Evolutionary conservation across 805 yeast species (phyloP).

Genomic region (Candida methanosorbosa): DNA sequence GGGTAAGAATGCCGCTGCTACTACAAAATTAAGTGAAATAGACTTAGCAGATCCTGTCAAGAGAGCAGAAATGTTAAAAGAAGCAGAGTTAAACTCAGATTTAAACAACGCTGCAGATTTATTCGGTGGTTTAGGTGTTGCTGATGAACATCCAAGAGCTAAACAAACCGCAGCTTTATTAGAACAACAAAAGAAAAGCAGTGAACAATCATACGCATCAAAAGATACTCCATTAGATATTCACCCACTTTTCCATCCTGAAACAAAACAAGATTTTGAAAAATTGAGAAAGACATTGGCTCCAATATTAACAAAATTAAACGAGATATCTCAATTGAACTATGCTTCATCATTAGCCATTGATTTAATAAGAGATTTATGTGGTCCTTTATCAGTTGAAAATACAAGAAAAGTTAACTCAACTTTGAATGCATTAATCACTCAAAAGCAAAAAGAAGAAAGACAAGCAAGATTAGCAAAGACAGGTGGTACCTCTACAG

Average conservation of each 20-base stretch:
- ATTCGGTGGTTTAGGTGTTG: constrained; percentile 64
- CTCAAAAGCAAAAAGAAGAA: constrained; percentile 84
- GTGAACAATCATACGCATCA: constrained; percentile 31
- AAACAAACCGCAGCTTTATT: constrained; percentile 27
- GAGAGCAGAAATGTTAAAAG: constrained; percentile 62
- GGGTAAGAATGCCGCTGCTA: constrained; percentile 32
- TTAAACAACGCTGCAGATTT: constrained; percentile 88
- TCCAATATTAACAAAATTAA: constrained; percentile 50
- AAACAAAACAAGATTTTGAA: constrained; percentile 70
- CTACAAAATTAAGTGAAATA: constrained; percentile 40
- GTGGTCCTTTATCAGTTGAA: constrained; percentile 75
- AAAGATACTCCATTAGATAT: constrained; percentile 58
- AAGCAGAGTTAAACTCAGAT: constrained; percentile 81
- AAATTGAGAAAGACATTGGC: constrained; percentile 66
- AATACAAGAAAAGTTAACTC: constrained; percentile 78
- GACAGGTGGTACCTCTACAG: constrained; percentile 78
- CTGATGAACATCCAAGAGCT: constrained; percentile 49
- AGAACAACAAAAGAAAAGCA: constrained; percentile 37
- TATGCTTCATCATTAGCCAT: constrained; percentile 72
- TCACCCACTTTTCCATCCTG: constrained; percentile 82
- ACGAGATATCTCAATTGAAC: constrained; percentile 53
- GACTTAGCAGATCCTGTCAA: constrained; percentile 67
- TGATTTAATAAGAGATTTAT: constrained; percentile 78
- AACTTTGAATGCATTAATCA: constrained; percentile 71
- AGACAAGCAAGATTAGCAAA: constrained; percentile 78